Evolutionary conservation across 768 basidiomycete genomes (phyloP).

Genomic region (Tulasnella calospora): DNA sequence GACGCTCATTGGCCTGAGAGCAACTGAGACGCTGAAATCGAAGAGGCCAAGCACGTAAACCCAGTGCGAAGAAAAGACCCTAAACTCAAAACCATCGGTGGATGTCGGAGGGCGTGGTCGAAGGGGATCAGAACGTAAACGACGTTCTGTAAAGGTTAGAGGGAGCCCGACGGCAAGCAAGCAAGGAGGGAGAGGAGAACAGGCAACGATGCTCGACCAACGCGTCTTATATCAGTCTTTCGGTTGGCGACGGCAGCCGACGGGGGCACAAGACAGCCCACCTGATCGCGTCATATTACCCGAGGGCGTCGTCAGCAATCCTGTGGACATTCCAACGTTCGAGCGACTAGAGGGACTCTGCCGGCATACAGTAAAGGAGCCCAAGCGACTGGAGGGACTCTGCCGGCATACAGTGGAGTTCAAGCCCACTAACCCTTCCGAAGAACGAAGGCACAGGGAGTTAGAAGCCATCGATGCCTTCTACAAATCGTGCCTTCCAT

Average conservation of each 20-base stretch:
- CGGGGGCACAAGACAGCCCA: not conserved
- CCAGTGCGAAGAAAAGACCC: not conserved
- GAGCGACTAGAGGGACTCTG: not conserved
- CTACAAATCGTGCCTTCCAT: not conserved
- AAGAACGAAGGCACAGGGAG: not conserved
- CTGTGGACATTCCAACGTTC: not conserved
- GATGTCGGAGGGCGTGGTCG: slow-evolving; percentile 6
- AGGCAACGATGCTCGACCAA: not conserved
- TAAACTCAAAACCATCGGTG: slow-evolving; percentile 2
- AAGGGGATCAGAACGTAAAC: not conserved
- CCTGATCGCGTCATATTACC: slow-evolving; percentile 2
- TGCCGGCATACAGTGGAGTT: not conserved
- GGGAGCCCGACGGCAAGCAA: not conserved
- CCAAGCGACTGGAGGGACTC: not conserved
- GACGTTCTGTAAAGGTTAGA: not conserved
- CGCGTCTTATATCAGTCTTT: not conserved
- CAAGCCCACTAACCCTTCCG: not conserved
- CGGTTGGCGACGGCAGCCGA: not conserved
- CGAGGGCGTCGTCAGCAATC: not conserved
- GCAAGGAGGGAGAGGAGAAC: not conserved
- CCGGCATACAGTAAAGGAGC: not conserved
- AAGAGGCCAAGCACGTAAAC: not conserved
- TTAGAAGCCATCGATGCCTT: not conserved
- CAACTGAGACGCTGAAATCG: not conserved
- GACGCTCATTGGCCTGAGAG: slow-evolving; percentile 3